phyloP scores from a whole-genome alignment of 75 land plant species.

The Sequoiadendron giganteum region DNA sequence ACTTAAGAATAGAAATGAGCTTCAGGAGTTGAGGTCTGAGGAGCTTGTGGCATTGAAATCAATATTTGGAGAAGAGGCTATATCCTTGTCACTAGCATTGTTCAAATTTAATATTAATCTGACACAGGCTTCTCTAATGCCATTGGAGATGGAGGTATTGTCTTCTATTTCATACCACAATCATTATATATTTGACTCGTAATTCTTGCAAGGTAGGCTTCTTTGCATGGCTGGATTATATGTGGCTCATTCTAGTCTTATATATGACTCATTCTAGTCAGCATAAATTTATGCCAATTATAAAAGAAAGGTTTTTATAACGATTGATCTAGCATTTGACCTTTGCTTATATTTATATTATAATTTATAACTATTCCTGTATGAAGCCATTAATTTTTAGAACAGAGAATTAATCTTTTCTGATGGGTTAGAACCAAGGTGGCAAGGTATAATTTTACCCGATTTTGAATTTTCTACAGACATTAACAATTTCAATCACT shows the following conservation, averaged over 20 bases:
- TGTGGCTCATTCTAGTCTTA: background rate
- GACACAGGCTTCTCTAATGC: background rate
- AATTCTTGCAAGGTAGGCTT: background rate
- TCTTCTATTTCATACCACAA: background rate
- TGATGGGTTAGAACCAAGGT: background rate
- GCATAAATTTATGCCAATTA: background rate
- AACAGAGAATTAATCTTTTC: background rate
- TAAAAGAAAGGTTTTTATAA: background rate
- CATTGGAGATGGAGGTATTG: constrained; percentile 39
- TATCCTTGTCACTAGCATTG: constrained; percentile 8
- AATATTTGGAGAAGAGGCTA: constrained; percentile 27
- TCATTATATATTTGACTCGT: background rate
- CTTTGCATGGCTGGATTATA: background rate
- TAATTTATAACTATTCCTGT: background rate
- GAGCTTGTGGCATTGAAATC: constrained; percentile 29
- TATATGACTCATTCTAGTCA: background rate
- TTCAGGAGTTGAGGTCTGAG: constrained; percentile 21
- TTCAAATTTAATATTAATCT: constrained; percentile 17
- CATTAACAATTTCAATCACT: background rate
- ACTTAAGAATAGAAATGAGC: background rate
- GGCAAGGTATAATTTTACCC: background rate
- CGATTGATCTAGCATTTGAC: background rate
- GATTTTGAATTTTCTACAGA: constrained; percentile 1
- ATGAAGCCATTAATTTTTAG: background rate
- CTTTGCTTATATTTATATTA: background rate